Percentiles rank a stretch among this genome's conserved stretches.
These are phyloP conservation scores for Blastocystis sp. DNA, from an alignment of 352 stramenopile genomes.

Conservation along the genomic window DNA sequence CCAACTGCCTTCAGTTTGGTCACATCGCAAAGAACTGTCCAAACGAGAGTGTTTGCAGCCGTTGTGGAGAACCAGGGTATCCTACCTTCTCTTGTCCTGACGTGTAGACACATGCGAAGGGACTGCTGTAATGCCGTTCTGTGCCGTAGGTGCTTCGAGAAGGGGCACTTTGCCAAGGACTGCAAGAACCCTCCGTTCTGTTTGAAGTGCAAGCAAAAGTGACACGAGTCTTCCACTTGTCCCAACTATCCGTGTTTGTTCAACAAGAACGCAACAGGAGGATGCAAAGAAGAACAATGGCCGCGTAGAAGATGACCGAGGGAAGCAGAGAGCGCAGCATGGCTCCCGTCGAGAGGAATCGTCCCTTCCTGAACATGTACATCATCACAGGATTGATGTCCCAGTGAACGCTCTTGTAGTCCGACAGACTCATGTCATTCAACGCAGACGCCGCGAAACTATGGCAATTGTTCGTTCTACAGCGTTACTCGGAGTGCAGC, in stretches of 20 bases:
- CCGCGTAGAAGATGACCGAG: neutral
- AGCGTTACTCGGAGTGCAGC: neutral
- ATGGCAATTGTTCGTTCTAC: slow-evolving; percentile 69
- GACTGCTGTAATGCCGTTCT: slow-evolving; percentile 36
- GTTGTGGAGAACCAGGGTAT: slow-evolving; percentile 37
- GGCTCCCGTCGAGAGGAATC: neutral
- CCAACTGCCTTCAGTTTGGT: slow-evolving; percentile 46
- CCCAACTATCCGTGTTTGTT: neutral
- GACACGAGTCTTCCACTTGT: neutral
- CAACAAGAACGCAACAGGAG: slow-evolving; percentile 44
- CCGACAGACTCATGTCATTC: slow-evolving; percentile 46
- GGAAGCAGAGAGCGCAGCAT: slow-evolving; percentile 30
- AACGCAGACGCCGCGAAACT: slow-evolving; percentile 40
- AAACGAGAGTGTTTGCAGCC: neutral
- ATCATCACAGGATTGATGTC: slow-evolving; percentile 7
- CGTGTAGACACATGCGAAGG: neutral
- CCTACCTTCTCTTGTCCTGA: neutral
- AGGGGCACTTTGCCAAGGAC: slow-evolving; percentile 58
- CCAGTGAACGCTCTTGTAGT: neutral
- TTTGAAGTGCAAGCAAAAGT: neutral
- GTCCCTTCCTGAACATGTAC: slow-evolving; percentile 8
- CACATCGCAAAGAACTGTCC: slow-evolving; percentile 26
- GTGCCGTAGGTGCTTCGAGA: slow-evolving; percentile 34
- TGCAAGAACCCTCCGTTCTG: slow-evolving; percentile 43
- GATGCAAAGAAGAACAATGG: slow-evolving; percentile 12